Evolutionary conservation across 2,329 filamentous ascomycete species (phyloP), one percentile per base, ranked within the genome.

Genomic region (Celoporthe dispersa): DNA sequence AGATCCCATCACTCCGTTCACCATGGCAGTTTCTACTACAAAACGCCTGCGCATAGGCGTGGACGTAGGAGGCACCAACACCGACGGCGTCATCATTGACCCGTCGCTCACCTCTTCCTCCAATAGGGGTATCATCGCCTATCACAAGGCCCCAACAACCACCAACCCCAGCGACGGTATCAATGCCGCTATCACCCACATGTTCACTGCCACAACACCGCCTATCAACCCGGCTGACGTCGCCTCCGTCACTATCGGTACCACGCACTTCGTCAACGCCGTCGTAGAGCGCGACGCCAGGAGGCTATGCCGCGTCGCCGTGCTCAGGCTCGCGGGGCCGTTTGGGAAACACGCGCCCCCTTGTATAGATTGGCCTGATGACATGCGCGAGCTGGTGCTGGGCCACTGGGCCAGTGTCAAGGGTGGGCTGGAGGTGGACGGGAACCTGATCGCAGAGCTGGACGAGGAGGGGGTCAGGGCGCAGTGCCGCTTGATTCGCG

Each of bases 381-480:
- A 79, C 4, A 75, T 87, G n/a, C 78, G 79, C 14, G 76, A 76
- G 1, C 67, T 70, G 35, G n/a, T 70, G 53, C 67, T 64, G 16
- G 69, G 69, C 65, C 67, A 68, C 48, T 68, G 81, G 61, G 79
- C 78, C 66, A 80, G 82, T 72, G 78, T 88, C 59, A 80, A 81
- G 16, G 86, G 86, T 8, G 86, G 86, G 0, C 75, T 87, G 2
- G 84, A 88, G 73, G 81, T 87, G 14, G 85, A 87, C 72, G 85
- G 85, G 0, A 75, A 75, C 2, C 73, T 83, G 28, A 86, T 87
- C 68, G 78, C 79, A 1, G 80, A 82, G 22, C 79, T 87, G 33
- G 79, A 85, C 70, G 80, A 81, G 71, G 74, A 69, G 0, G 81
- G 82, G 66, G 81, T 87, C 64, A 75, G 75, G 60, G 73, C 71